Base-by-base conservation (phyloP, 2,329 filamentous ascomycete species). In the Geoglossum cookeanum region DNA sequence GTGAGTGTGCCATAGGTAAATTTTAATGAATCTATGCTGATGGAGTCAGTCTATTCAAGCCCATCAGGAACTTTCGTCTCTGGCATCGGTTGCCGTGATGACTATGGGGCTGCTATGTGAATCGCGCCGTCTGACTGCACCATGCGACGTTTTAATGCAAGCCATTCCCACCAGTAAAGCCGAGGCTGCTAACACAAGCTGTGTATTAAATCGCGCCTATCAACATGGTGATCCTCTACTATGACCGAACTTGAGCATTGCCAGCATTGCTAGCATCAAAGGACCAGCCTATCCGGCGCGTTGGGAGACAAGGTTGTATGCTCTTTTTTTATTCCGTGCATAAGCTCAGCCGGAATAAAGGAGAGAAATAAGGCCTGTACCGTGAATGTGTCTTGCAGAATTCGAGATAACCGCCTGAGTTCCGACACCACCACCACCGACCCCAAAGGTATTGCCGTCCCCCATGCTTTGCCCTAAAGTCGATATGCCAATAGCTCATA, bases 1-100 rank as follows among this genome's bases (percentile, higher is more conserved):
- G 55, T 56, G 55, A 56, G 55, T 56, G 27, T 13, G 55, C 55
- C 22, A 33, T 32, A 56, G 44, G 45, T 48, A 56, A 56, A n/a
- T 56, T 22, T 49, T 49, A 42, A 45, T 35, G 39, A 56, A 13
- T 48, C 39, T 56, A 45, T 56, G 39, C 55, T 56, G 47, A 56
- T 33, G 22, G 47, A 55, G 44, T 44, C 33, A 56, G 55, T 56
- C 33, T 56, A 56, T 39, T 56, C 37, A 48, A 22, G 47, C 39
- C 39, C 55, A 56, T 33, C 44, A 48, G 55, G 55, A 29, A n/a
- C 35, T 27, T 56, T 48, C 47, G 55, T 56, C 42, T 56, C 55
- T 56, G 55, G 55, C 44, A 42, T 56, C 33, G 55, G 55, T 48
- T 56, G 30, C 55, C 42, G 39, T 29, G 55, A 39, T 48, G 39